phyloP scores from a whole-genome alignment of 805 yeast genomes.

The Torulaspora indica region DNA sequence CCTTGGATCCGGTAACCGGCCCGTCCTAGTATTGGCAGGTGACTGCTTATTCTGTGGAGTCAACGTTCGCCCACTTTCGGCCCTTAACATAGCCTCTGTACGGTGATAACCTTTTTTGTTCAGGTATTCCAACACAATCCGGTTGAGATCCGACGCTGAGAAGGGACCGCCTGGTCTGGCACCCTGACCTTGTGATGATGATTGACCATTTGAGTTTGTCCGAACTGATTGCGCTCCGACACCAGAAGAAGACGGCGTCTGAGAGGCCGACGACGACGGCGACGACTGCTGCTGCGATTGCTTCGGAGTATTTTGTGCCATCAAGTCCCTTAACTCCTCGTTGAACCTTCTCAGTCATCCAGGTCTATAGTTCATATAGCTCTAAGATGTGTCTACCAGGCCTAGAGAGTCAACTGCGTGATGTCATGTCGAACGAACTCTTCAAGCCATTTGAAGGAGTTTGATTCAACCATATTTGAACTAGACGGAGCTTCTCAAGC shows the following conservation, averaged over 20 bases:
- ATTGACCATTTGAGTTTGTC: slow-evolving; percentile 14
- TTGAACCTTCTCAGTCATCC: background rate
- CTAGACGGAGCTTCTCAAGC: background rate
- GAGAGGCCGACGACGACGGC: slow-evolving; percentile 9
- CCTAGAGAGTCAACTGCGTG: no score
- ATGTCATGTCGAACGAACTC: no score
- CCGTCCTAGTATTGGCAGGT: slow-evolving; percentile 45
- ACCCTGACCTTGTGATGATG: slow-evolving; percentile 7
- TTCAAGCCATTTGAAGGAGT: no score
- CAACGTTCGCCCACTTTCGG: slow-evolving; percentile 67
- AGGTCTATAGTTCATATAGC: background rate
- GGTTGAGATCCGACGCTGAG: slow-evolving; percentile 82
- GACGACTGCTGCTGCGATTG: slow-evolving; percentile 12
- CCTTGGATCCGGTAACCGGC: slow-evolving; percentile 31
- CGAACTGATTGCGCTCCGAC: slow-evolving; percentile 17
- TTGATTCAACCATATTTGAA: no score
- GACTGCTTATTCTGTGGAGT: slow-evolving; percentile 48
- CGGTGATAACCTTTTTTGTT: slow-evolving; percentile 90
- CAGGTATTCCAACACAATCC: slow-evolving; percentile 87
- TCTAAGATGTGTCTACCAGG: no score
- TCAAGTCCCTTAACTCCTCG: background rate
- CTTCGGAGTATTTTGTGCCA: slow-evolving; percentile 11
- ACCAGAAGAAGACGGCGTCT: slow-evolving; percentile 13
- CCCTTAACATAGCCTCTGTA: slow-evolving; percentile 89
- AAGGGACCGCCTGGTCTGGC: slow-evolving; percentile 33